A percentile compares a stretch with the other conserved stretches of the same genome.
These are phyloP conservation scores for Ceratocystis variospora DNA, from an alignment of 2,329 filamentous ascomycete genomes.

Conservation along the genomic window DNA sequence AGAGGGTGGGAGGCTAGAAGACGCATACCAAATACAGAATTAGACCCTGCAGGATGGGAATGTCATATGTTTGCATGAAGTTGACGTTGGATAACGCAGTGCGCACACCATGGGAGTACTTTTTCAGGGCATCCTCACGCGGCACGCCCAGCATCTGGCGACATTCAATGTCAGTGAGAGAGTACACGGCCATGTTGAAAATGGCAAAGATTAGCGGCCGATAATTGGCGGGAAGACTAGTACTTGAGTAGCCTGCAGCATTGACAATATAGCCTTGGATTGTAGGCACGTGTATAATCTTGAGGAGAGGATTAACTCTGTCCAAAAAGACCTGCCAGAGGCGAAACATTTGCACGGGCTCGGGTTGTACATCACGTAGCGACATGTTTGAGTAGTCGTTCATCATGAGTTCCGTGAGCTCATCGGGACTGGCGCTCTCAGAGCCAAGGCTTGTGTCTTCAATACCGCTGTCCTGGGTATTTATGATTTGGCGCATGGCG, in stretches of 20 bases:
- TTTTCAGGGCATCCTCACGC: slow-evolving; percentile 36
- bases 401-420: slow-evolving; percentile 39
- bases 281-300: slow-evolving; percentile 57
- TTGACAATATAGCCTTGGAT: slow-evolving; percentile 52
- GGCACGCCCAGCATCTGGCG: slow-evolving; percentile 37
- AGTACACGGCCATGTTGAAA: slow-evolving; percentile 46
- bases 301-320: slow-evolving; percentile 60
- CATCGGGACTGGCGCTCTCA: slow-evolving; percentile 38
- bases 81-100: slow-evolving; percentile 37
- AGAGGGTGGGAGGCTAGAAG: not conserved
- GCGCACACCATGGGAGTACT: slow-evolving; percentile 39
- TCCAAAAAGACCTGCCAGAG: slow-evolving; percentile 65
- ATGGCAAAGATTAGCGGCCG: slow-evolving; percentile 53
- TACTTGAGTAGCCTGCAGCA: slow-evolving; percentile 39
- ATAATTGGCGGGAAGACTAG: slow-evolving; percentile 40
- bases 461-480: slow-evolving; percentile 29
- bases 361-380: slow-evolving; percentile 45
- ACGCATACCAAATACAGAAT: slow-evolving; percentile 40
- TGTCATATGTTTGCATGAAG: slow-evolving; percentile 46
- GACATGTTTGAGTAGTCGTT: slow-evolving; percentile 30
- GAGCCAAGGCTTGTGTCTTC: slow-evolving; percentile 39
- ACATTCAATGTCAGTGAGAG: slow-evolving; percentile 43
- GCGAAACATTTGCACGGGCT: slow-evolving; percentile 50
- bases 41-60: slow-evolving; percentile 45
- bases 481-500: slow-evolving; percentile 46